phyloP scores from a whole-genome alignment of 371 early-diverging fungal genomes.

The Rhizopus stolonifer region DNA sequence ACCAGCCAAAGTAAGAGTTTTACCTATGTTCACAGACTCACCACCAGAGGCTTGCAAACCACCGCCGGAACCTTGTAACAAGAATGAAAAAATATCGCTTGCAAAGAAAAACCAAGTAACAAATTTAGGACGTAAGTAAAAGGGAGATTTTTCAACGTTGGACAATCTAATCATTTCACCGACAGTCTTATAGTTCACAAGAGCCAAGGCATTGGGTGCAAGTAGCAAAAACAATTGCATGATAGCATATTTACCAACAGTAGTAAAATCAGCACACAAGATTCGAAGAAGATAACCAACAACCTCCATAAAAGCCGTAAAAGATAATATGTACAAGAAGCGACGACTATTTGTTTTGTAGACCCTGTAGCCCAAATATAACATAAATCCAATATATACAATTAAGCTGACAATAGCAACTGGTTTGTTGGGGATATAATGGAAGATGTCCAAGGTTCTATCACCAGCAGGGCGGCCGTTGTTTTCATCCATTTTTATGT shows the following conservation, averaged over 20 bases:
- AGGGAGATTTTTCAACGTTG: background rate
- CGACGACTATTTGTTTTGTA: slow-evolving; percentile 9
- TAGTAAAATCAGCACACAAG: slow-evolving; percentile 18
- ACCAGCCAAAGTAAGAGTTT: slow-evolving; percentile 3
- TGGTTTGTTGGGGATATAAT: slow-evolving; percentile 12
- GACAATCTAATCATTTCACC: slow-evolving; percentile 17
- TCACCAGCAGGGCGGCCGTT: background rate
- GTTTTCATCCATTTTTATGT: background rate
- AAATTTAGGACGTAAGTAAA: slow-evolving; percentile 4
- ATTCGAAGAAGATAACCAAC: slow-evolving; percentile 33
- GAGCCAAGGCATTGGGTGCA: slow-evolving; percentile 12
- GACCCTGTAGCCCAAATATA: slow-evolving; percentile 8
- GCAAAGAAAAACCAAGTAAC: slow-evolving; percentile 16
- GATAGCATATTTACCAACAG: slow-evolving; percentile 25
- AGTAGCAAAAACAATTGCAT: slow-evolving; percentile 8
- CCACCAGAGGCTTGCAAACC: slow-evolving; percentile 1
- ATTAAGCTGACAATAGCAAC: slow-evolving; percentile 3
- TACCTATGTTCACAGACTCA: background rate
- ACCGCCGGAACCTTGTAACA: slow-evolving; percentile 12
- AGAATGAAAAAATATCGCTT: slow-evolving; percentile 11
- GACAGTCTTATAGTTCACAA: slow-evolving; percentile 16
- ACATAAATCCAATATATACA: slow-evolving; percentile 4
- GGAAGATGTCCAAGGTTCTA: background rate
- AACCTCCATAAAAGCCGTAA: slow-evolving; percentile 33
- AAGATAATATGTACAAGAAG: slow-evolving; percentile 29